Evolutionary conservation across 352 stramenopile genomes (phyloP).

Genomic region (Paralagenidium karlingii): DNA sequence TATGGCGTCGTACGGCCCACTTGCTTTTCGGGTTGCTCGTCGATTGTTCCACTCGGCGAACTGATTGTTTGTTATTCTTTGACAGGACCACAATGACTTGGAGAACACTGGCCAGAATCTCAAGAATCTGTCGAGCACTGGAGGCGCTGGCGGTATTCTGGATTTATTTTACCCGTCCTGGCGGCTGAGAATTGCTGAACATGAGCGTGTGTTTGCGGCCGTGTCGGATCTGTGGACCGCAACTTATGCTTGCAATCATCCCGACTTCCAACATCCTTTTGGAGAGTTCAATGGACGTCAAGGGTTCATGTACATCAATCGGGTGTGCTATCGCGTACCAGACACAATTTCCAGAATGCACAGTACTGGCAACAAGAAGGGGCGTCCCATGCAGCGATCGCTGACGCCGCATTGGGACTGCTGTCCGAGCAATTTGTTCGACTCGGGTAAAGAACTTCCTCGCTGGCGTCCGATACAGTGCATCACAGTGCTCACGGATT

Average conservation of each 20-base stretch:
- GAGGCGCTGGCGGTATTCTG: conserved; percentile 77
- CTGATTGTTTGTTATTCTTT: conserved; percentile 1
- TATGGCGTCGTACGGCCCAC: conserved; percentile 50
- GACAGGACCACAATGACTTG: conserved; percentile 49
- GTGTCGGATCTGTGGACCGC: conserved; percentile 73
- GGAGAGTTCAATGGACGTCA: conserved; percentile 49
- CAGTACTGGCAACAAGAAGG: conserved; percentile 51
- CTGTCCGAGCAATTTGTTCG: conserved; percentile 61
- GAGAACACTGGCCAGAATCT: conserved; percentile 45
- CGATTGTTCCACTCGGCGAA: too few relatives aligned
- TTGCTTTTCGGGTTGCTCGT: background rate
- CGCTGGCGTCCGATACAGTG: conserved; percentile 84
- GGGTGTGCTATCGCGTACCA: conserved; percentile 68
- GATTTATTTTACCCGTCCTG: conserved; percentile 85
- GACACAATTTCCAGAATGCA: conserved; percentile 52
- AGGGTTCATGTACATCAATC: conserved; percentile 84
- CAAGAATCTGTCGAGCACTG: conserved; percentile 75
- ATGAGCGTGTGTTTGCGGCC: conserved; percentile 55
- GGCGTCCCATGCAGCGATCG: conserved; percentile 69
- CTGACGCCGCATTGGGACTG: conserved; percentile 83
- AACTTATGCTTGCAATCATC: conserved; percentile 54
- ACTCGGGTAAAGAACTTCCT: conserved; percentile 52
- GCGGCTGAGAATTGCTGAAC: conserved; percentile 64
- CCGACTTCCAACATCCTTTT: conserved; percentile 54
- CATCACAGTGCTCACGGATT: conserved; percentile 75